Percentiles rank a stretch among this genome's conserved stretches.
These are phyloP conservation scores for Tolypocladium sp. DNA, from an alignment of 2,329 filamentous ascomycete species.

Conservation along the genomic window DNA sequence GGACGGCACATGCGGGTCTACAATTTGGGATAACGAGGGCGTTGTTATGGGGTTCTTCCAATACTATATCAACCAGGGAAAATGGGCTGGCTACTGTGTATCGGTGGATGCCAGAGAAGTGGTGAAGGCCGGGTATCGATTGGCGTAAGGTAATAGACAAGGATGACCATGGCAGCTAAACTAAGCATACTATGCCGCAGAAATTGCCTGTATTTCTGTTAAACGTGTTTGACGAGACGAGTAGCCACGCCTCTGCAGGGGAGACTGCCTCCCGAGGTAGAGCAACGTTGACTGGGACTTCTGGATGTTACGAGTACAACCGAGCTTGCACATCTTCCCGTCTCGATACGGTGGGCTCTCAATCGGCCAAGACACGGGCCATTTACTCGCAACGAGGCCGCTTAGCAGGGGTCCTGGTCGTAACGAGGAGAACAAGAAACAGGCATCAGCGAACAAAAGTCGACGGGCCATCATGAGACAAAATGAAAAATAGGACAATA, in stretches of 20 bases:
- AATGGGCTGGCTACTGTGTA: no score
- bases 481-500: background rate
- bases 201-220: no score
- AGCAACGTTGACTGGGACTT: background rate
- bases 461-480: background rate
- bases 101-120: no score
- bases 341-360: background rate
- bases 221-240: no score
- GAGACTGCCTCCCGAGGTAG: background rate
- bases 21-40: no score
- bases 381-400: background rate
- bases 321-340: background rate
- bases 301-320: background rate
- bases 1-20: no score
- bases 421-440: background rate
- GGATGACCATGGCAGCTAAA: no score
- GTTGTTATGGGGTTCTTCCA: no score
- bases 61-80: no score
- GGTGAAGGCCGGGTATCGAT: no score
- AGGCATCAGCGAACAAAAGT: background rate
- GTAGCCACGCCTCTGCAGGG: background rate
- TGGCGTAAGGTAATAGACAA: no score
- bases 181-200: no score
- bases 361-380: background rate
- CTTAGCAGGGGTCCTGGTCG: background rate